These are phyloP conservation scores for Moricandia moricandioides DNA, from an alignment of 345 rosid genomes.

Conservation along the genomic window DNA sequence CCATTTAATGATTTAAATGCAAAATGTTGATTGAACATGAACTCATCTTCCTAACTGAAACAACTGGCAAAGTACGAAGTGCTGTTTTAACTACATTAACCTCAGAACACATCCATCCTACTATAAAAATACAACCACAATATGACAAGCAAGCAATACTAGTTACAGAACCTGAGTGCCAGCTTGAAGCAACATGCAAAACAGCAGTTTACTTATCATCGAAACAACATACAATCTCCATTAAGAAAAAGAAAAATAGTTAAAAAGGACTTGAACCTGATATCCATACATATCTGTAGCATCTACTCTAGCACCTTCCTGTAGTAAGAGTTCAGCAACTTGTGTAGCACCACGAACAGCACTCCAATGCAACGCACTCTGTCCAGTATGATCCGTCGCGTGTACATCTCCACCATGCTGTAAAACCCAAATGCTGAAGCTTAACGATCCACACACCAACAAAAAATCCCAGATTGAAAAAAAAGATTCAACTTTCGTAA, in stretches of 20 bases:
- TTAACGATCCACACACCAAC: background rate
- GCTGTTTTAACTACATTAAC: constrained; percentile 8
- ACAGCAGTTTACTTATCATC: background rate
- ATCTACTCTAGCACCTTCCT: constrained; percentile 78
- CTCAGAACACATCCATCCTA: constrained; percentile 1
- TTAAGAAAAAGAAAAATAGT: background rate
- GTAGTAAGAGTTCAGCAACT: constrained; percentile 85
- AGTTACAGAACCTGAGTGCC: background rate
- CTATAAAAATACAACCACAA: background rate
- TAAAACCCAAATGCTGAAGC: background rate
- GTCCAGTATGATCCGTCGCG: constrained; percentile 86
- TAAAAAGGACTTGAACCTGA: constrained; percentile 54
- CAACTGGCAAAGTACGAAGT: background rate
- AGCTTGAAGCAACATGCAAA: constrained; percentile 2
- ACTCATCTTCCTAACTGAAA: background rate
- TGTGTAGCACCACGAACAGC: constrained; percentile 93
- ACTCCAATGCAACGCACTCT: constrained; percentile 98
- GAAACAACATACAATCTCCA: background rate
- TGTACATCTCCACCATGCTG: constrained; percentile 96
- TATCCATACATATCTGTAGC: constrained; percentile 82
- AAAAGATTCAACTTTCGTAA: constrained; percentile 12
- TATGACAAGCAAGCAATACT: constrained; percentile 8
- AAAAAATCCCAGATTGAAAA: background rate
- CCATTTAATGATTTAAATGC: background rate
- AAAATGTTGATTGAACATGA: background rate